phyloP scores from a whole-genome alignment of 169 alveolate genomes.

The Theileria annulata region DNA sequence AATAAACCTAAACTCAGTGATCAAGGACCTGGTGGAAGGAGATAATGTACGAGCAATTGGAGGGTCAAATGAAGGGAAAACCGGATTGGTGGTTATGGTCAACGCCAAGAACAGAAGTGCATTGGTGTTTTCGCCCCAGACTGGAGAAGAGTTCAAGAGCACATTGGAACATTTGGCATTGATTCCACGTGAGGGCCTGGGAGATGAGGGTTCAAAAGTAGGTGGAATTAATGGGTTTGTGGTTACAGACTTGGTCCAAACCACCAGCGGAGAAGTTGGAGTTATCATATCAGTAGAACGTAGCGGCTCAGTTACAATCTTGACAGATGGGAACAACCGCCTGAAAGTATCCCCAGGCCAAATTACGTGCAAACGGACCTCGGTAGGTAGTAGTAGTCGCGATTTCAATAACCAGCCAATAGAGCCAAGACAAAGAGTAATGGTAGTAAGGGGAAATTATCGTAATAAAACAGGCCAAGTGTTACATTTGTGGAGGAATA shows the following conservation, averaged over 20 bases:
- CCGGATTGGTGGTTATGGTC: constrained; percentile 77
- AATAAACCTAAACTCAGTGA: constrained; percentile 64
- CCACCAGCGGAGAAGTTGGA: constrained; percentile 80
- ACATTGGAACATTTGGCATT: constrained; percentile 66
- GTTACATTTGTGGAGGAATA: constrained; percentile 72
- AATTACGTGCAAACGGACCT: constrained; percentile 72
- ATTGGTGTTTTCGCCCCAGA: constrained; percentile 75
- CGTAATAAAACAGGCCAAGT: constrained; percentile 70
- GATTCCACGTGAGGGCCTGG: constrained; percentile 64
- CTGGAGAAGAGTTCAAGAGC: constrained; percentile 70
- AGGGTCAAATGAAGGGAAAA: constrained; percentile 81
- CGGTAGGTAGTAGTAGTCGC: constrained; percentile 68
- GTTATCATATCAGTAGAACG: constrained; percentile 78
- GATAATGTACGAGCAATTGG: constrained; percentile 81
- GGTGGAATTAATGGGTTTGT: constrained; percentile 79
- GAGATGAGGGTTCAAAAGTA: constrained; percentile 43
- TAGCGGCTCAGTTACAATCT: constrained; percentile 67
- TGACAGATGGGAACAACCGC: constrained; percentile 57
- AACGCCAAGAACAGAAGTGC: constrained; percentile 72
- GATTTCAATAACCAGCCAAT: constrained; percentile 70
- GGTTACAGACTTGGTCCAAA: constrained; percentile 79
- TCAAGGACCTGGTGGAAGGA: constrained; percentile 80
- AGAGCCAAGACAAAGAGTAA: constrained; percentile 61
- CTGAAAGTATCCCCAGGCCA: constrained; percentile 59
- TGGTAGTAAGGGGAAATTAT: constrained; percentile 68